Percentiles rank a stretch among this genome's conserved stretches.
These are phyloP conservation scores for Pichia californica DNA, from an alignment of 805 yeast genomes.

Conservation along the genomic window DNA sequence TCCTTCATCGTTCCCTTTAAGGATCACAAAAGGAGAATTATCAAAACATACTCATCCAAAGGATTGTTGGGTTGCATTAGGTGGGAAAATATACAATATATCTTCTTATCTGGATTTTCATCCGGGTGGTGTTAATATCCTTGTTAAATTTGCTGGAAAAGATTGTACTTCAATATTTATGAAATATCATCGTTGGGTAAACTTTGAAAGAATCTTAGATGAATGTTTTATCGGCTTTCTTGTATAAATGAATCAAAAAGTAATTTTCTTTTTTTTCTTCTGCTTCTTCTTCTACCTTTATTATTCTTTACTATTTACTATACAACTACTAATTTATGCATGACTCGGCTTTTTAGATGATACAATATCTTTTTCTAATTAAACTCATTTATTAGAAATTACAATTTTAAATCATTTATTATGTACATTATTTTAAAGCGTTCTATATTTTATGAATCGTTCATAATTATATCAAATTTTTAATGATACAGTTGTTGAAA, in stretches of 20 bases:
- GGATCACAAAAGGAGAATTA: slow-evolving; percentile 48
- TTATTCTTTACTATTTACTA: no score
- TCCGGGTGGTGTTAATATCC: slow-evolving; percentile 85
- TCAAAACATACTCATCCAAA: slow-evolving; percentile 44
- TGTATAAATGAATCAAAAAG: neutral
- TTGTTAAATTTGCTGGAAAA: slow-evolving; percentile 72
- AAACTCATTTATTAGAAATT: no score
- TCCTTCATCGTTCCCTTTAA: slow-evolving; percentile 44
- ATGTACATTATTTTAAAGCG: no score
- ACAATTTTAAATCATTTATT: no score
- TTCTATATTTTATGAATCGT: no score
- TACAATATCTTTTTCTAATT: no score
- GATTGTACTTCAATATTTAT: slow-evolving; percentile 77
- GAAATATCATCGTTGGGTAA: slow-evolving; percentile 69
- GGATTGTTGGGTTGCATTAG: slow-evolving; percentile 83
- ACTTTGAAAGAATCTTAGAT: slow-evolving; percentile 72
- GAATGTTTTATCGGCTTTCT: slow-evolving; percentile 68
- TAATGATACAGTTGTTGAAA: no score
- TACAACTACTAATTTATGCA: no score
- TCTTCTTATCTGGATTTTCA: slow-evolving; percentile 79
- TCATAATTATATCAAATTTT: no score
- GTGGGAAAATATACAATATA: slow-evolving; percentile 79
- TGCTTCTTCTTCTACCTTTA: no score
- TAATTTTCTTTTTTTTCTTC: no score
- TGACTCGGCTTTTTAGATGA: no score